Evolutionary conservation across 139 green algal genomes (phyloP).

Genomic region (Auxenochlorella protothecoides): DNA sequence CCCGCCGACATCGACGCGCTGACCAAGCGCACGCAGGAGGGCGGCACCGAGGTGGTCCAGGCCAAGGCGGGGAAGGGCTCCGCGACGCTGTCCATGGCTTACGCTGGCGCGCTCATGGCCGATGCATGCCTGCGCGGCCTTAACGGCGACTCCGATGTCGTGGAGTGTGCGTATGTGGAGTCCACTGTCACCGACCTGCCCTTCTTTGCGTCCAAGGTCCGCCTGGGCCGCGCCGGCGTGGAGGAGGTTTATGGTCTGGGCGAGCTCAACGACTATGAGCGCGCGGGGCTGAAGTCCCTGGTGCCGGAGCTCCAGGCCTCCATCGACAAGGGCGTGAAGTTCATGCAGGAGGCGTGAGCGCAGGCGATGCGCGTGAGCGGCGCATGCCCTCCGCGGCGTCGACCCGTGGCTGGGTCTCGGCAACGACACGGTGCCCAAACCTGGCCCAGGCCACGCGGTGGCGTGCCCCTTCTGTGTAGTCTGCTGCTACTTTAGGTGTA

Average conservation of each 20-base stretch:
- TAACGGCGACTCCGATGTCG: constrained; percentile 63
- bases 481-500: too few relatives aligned
- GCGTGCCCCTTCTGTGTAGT: too few relatives aligned
- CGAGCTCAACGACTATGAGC: constrained; percentile 77
- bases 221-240: constrained; percentile 56
- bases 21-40: constrained; percentile 96
- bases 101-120: constrained; percentile 91
- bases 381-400: too few relatives aligned
- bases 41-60: constrained; percentile 94
- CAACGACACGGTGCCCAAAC: too few relatives aligned
- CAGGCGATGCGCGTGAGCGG: too few relatives aligned
- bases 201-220: constrained; percentile 93
- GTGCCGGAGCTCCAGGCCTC: constrained; percentile 71
- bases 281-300: constrained; percentile 65
- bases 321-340: constrained; percentile 83
- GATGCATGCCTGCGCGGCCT: constrained; percentile 86
- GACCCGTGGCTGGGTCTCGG: too few relatives aligned
- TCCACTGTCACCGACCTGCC: constrained; percentile 63
- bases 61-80: constrained; percentile 78
- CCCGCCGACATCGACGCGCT: constrained; percentile 79
- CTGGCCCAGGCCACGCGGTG: too few relatives aligned
- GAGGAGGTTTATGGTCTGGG: constrained; percentile 71
- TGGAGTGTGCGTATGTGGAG: constrained; percentile 76
- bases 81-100: constrained; percentile 97
- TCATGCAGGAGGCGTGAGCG: constrained; percentile 37